Conservation (phyloP, 139 green algal genomes). For the Gonium pectorale region DNA sequence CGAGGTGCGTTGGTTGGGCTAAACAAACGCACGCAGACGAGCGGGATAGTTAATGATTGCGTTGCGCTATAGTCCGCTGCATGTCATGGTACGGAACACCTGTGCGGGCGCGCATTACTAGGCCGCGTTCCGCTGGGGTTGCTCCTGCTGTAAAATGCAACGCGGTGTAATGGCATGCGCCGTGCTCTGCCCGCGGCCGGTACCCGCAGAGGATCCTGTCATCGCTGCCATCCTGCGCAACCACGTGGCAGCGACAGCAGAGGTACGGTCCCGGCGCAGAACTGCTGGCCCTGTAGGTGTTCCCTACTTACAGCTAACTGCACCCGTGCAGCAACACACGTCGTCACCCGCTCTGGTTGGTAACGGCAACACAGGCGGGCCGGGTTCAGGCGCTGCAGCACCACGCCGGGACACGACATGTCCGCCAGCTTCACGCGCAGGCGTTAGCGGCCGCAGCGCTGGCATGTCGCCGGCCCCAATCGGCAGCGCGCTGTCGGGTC, state of each 20-base stretch:
- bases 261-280: too few relatives aligned
- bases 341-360: not conserved
- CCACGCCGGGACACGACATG: not conserved
- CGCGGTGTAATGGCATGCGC: too few relatives aligned
- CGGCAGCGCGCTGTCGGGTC: not conserved
- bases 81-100: not conserved
- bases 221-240: slow-evolving; percentile 30
- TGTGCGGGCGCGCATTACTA: not conserved
- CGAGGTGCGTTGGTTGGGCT: too few relatives aligned
- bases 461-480: not conserved
- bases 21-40: too few relatives aligned
- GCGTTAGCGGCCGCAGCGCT: not conserved
- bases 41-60: not conserved
- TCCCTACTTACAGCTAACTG: too few relatives aligned
- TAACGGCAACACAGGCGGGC: not conserved
- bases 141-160: not conserved
- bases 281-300: too few relatives aligned
- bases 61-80: not conserved
- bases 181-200: too few relatives aligned
- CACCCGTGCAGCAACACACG: not conserved
- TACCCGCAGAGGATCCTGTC: slow-evolving; percentile 37
- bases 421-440: not conserved
- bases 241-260: not conserved
- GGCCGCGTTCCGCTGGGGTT: not conserved
- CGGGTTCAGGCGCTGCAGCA: not conserved